A percentile compares a stretch with the other conserved stretches of the same genome.
phyloP scores from a whole-genome alignment of 805 yeast genomes.

The Candida hispaniensis region DNA sequence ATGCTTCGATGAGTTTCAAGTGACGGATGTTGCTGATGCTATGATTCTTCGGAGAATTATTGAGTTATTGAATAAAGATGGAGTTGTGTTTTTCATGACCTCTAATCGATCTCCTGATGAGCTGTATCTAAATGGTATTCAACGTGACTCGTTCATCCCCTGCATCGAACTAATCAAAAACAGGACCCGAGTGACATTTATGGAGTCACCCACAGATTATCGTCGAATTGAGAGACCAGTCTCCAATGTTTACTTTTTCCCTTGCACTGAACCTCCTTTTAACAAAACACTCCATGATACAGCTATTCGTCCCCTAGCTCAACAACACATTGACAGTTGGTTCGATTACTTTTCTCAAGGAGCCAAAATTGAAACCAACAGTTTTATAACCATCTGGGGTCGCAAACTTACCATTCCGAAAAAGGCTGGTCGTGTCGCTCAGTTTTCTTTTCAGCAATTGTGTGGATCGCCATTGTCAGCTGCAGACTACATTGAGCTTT shows the following conservation, averaged over 20 bases:
- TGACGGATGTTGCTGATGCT: constrained; percentile 97
- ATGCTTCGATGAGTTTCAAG: constrained; percentile 97
- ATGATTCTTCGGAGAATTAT: constrained; percentile 79
- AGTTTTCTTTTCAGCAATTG: constrained; percentile 73
- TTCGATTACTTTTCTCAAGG: constrained; percentile 63
- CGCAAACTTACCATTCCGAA: constrained; percentile 64
- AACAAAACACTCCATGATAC: constrained; percentile 43
- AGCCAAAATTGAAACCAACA: constrained; percentile 32
- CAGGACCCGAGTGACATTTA: constrained; percentile 62
- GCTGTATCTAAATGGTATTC: constrained; percentile 86
- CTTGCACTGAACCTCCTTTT: constrained; percentile 35
- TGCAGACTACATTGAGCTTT: constrained; percentile 83
- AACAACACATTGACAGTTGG: constrained; percentile 65
- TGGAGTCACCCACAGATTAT: constrained; percentile 90
- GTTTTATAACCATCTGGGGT: constrained; percentile 67
- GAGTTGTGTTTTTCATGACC: constrained; percentile 83
- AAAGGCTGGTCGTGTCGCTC: constrained; percentile 74
- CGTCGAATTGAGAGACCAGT: constrained; percentile 78
- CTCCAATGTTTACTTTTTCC: constrained; percentile 66
- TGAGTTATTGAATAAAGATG: constrained; percentile 54
- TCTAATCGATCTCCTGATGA: constrained; percentile 94
- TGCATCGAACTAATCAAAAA: constrained; percentile 72
- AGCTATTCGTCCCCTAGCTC: constrained; percentile 38
- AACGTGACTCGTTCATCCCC: constrained; percentile 83
- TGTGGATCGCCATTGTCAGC: constrained; percentile 87